Evolutionary conservation across 768 basidiomycete species (phyloP), one percentile per base, ranked within the genome.

Genomic region (Mycena polygramma): DNA sequence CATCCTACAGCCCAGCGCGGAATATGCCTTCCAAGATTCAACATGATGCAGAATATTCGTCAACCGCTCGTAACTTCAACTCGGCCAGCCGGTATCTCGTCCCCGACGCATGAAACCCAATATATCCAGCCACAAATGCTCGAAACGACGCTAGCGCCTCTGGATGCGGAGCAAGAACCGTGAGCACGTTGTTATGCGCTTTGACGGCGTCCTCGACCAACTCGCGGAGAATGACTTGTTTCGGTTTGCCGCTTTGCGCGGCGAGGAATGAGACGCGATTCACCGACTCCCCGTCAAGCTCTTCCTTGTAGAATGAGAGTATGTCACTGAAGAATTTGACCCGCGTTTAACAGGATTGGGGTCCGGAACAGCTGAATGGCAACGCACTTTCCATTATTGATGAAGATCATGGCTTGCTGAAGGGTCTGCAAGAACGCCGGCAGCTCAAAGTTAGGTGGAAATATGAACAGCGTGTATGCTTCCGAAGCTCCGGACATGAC

Each of bases 401-500:
- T 46, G 15, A 46, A 46, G 15, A 46, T 46, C 45, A 46, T 46
- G 45, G 45, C 45, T 17, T 46, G 45, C 45, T 46, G 45, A 17
- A 46, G 45, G 8, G 45, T 46, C 15, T 46, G 45, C 15, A 46
- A 4, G 19, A 46, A 46, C 7, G 24, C 24, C 51, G 24, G 51
- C 10, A 52, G 15, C 51, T 11, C 22, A 5, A 52, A 52, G 51
- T 22, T 26, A 13, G 24, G 51, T 52, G 51, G 51, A 26, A 52
- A 52, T 5, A 52, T 52, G 51, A 52, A 52, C 22, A 52, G 51
- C 14, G 51, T 26, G 24, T 52, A 52, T 26, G 51, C 51, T 26
- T 52, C 51, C 22, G 51, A 52, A 26, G 51, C 51, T 4, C 51
- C 51, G 24, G 51, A 52, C 51, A 52, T 52, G 51, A 52, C 51